phyloP scores from a whole-genome alignment of 495 filamentous ascomycete genomes.

The Hyaloscypha bicolor region DNA sequence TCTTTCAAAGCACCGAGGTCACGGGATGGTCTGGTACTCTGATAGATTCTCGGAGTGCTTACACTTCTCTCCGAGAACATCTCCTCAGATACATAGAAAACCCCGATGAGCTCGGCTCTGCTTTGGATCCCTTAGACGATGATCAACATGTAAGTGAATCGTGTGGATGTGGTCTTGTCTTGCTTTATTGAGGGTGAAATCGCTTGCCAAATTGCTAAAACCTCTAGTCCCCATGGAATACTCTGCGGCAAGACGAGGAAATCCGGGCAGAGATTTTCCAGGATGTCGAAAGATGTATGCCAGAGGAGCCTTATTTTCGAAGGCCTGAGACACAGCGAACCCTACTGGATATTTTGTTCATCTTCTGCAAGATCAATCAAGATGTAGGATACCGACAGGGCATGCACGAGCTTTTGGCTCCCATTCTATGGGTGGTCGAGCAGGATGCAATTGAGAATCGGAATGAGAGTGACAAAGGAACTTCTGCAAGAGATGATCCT shows the following conservation, averaged over 20 bases:
- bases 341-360: constrained; percentile 86
- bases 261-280: constrained; percentile 90
- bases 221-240: constrained; percentile 86
- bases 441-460: constrained; percentile 61
- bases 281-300: constrained; percentile 91
- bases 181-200: background rate
- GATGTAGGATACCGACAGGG: constrained; percentile 91
- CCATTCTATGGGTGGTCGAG: constrained; percentile 85
- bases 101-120: constrained; percentile 73
- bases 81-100: constrained; percentile 80
- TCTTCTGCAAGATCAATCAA: constrained; percentile 92
- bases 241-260: constrained; percentile 78
- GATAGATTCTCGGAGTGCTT: constrained; percentile 69
- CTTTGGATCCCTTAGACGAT: constrained; percentile 83
- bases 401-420: constrained; percentile 95
- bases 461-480: constrained; percentile 22
- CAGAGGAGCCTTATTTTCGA: constrained; percentile 90
- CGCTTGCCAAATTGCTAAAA: constrained; percentile 12
- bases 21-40: constrained; percentile 70
- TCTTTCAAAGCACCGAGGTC: constrained; percentile 70
- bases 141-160: constrained; percentile 68
- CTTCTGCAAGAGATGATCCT: constrained; percentile 39
- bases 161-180: background rate
- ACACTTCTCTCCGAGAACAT: constrained; percentile 69
- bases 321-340: constrained; percentile 75